Evolutionary conservation across 495 filamentous ascomycete genomes (phyloP).

Genomic region (Aspergillus baeticus): DNA sequence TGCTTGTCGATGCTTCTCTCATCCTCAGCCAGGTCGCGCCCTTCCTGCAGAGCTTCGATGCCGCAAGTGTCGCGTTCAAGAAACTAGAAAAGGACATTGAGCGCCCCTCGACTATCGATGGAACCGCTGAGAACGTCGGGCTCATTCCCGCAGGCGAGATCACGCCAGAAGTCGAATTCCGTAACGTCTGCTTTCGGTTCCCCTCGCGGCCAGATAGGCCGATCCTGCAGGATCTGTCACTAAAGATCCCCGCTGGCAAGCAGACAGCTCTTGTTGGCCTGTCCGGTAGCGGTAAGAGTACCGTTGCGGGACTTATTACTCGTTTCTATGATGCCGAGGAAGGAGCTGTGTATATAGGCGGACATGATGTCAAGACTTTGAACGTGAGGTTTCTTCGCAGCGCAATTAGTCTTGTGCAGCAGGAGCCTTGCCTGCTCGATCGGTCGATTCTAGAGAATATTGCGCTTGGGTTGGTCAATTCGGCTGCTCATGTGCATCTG

Average conservation of each 20-base stretch:
- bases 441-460: conserved; percentile 69
- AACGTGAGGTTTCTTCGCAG: conserved; percentile 59
- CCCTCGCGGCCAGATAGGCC: conserved; percentile 58
- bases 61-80: conserved; percentile 53
- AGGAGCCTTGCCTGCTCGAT: conserved; percentile 62
- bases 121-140: conserved; percentile 32
- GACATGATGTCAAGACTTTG: conserved; percentile 46
- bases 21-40: conserved; percentile 63
- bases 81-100: conserved; percentile 51
- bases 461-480: conserved; percentile 60
- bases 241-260: conserved; percentile 55
- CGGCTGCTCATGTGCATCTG: conserved; percentile 37
- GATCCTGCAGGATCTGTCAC: conserved; percentile 44
- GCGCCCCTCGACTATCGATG: conserved; percentile 50
- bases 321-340: conserved; percentile 47
- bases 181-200: conserved; percentile 59
- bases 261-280: conserved; percentile 65
- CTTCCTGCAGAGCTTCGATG: conserved; percentile 60
- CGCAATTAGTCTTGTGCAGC: conserved; percentile 62
- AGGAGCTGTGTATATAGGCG: conserved; percentile 49
- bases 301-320: conserved; percentile 55
- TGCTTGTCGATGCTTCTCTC: conserved; percentile 61
- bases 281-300: conserved; percentile 71
- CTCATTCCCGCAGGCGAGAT: conserved; percentile 27
- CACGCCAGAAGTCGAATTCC: conserved; percentile 42